Conservation (phyloP, 2,329 filamentous ascomycete species). For the Cercospora sesami region DNA sequence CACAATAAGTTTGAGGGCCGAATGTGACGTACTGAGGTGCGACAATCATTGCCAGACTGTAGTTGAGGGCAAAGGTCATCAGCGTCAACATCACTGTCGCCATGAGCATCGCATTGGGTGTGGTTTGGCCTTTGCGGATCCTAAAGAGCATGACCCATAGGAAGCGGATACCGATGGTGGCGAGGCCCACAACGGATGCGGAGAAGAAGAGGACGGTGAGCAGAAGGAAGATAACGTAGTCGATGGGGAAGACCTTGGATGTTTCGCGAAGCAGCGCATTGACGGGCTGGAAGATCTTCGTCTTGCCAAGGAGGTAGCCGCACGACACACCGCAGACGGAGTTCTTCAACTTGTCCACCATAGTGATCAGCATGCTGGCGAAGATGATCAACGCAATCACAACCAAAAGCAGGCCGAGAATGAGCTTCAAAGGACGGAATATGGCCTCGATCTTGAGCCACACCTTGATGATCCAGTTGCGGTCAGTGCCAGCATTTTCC, state of each 20-base stretch:
- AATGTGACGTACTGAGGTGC: constrained; percentile 94
- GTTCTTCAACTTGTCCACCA: constrained; percentile 94
- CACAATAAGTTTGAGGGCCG: constrained; percentile 91
- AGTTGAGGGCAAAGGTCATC: constrained; percentile 88
- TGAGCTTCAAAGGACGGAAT: constrained; percentile 82
- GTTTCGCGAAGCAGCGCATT: constrained; percentile 86
- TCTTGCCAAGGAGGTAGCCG: constrained; percentile 84
- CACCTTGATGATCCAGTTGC: constrained; percentile 67
- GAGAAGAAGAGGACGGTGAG: constrained; percentile 85
- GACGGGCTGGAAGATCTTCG: constrained; percentile 91
- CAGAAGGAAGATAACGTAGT: constrained; percentile 86
- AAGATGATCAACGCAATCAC: constrained; percentile 74
- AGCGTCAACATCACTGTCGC: constrained; percentile 88
- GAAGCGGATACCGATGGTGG: constrained; percentile 87
- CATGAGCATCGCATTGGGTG: constrained; percentile 86
- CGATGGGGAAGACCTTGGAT: constrained; percentile 81
- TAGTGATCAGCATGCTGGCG: constrained; percentile 91
- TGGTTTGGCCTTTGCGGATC: constrained; percentile 83
- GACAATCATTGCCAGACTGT: constrained; percentile 87
- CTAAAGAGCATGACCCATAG: constrained; percentile 92
- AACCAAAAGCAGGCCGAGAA: constrained; percentile 78
- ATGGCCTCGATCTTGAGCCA: constrained; percentile 82
- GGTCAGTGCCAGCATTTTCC: constrained; percentile 76
- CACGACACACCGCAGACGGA: constrained; percentile 87
- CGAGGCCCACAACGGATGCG: constrained; percentile 82